Evolutionary conservation across 2,329 filamentous ascomycete genomes (phyloP).

Genomic region (Epichloe aotearoae): DNA sequence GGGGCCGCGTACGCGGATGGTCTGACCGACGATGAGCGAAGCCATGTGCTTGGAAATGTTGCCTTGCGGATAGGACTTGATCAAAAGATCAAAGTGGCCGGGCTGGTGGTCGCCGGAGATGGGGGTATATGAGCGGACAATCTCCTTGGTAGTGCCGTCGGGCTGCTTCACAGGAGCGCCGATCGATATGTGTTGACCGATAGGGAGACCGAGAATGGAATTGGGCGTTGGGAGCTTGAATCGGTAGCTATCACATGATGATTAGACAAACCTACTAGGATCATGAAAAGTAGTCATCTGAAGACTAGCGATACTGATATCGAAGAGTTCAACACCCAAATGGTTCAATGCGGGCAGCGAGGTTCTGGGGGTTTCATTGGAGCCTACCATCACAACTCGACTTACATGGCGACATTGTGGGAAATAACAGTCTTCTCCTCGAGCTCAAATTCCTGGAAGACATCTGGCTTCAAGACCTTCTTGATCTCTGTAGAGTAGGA

Average conservation of each 20-base stretch:
- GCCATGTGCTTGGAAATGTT: constrained; percentile 95
- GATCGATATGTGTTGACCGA: constrained; percentile 98
- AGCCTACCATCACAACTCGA: constrained; percentile 6
- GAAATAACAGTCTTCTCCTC: constrained; percentile 91
- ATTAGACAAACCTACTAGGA: background rate
- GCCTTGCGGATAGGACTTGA: constrained; percentile 95
- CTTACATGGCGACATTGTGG: constrained; percentile 93
- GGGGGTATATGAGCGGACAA: constrained; percentile 84
- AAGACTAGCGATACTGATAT: background rate
- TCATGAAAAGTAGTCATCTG: background rate
- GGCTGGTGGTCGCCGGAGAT: constrained; percentile 81
- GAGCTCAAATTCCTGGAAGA: constrained; percentile 86
- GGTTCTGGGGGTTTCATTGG: background rate
- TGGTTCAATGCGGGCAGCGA: background rate
- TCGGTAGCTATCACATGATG: constrained; percentile 56
- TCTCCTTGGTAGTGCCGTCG: constrained; percentile 65
- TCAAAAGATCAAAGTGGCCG: constrained; percentile 88
- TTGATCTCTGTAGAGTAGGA: constrained; percentile 43
- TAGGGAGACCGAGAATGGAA: constrained; percentile 85
- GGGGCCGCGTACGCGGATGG: constrained; percentile 81
- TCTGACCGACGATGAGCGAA: constrained; percentile 67
- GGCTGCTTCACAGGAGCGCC: constrained; percentile 57
- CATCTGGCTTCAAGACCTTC: constrained; percentile 74
- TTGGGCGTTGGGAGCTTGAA: constrained; percentile 68
- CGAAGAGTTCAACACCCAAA: background rate